Percentiles rank a stretch among this genome's conserved stretches.
phyloP scores from a whole-genome alignment of 495 filamentous ascomycete species.

The Penicillium lagena region DNA sequence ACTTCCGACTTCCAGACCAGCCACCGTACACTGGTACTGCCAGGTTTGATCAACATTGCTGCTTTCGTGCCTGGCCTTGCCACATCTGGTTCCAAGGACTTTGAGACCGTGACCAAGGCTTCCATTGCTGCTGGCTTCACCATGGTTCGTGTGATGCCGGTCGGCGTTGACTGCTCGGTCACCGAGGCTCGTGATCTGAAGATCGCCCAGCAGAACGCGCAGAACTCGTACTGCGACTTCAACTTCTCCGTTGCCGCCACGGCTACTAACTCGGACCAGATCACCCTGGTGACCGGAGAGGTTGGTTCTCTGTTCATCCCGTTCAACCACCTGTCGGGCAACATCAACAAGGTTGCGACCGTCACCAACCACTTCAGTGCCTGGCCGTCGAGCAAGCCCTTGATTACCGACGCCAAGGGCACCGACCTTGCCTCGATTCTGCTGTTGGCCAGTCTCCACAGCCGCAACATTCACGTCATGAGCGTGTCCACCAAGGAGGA shows the following conservation, averaged over 20 bases:
- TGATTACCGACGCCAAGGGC: conserved; percentile 80
- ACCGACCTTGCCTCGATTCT: conserved; percentile 77
- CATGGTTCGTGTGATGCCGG: conserved; percentile 78
- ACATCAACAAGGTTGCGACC: conserved; percentile 80
- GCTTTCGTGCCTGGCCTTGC: conserved; percentile 73
- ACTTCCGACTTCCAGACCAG: conserved; percentile 85
- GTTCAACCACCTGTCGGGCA: conserved; percentile 80
- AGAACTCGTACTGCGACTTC: conserved; percentile 69
- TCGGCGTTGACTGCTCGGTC: conserved; percentile 66
- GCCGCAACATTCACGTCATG: conserved; percentile 76
- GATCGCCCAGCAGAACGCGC: conserved; percentile 69
- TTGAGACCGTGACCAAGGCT: conserved; percentile 63
- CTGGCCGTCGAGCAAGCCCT: conserved; percentile 77
- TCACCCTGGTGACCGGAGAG: conserved; percentile 63
- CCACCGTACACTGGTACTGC: conserved; percentile 68
- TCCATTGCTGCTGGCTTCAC: conserved; percentile 74
- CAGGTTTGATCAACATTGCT: conserved; percentile 73
- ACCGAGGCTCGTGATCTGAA: conserved; percentile 67
- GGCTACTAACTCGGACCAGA: conserved; percentile 67
- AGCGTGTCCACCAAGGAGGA: conserved; percentile 79
- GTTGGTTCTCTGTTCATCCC: conserved; percentile 83
- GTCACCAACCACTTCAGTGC: conserved; percentile 75
- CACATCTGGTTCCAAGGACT: conserved; percentile 57
- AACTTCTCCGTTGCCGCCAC: conserved; percentile 83
- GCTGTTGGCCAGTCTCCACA: conserved; percentile 74